These are phyloP conservation scores for Komagataella ulmi DNA, from an alignment of 805 yeast genomes.

Conservation along the genomic window DNA sequence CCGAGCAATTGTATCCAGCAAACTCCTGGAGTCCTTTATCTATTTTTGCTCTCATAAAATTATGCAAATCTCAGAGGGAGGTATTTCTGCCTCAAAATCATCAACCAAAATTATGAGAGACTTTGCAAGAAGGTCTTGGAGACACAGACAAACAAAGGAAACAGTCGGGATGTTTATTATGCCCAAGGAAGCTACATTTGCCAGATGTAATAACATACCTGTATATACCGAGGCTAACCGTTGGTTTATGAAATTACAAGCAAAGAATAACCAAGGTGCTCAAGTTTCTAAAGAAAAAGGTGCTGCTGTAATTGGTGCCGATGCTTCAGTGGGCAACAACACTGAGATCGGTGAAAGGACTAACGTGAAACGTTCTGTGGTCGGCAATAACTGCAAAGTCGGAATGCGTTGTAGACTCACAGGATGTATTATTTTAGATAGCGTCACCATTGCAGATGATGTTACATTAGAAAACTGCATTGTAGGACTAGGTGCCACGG, in stretches of 20 bases:
- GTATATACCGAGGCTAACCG: conserved; percentile 89
- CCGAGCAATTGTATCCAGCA: conserved; percentile 61
- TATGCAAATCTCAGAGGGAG: conserved; percentile 30
- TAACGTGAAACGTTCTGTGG: conserved; percentile 72
- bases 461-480: conserved; percentile 74
- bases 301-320: conserved; percentile 75
- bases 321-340: conserved; percentile 60
- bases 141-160: conserved; percentile 44
- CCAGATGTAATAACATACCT: conserved; percentile 65
- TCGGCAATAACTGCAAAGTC: conserved; percentile 61
- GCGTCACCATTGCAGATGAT: conserved; percentile 68
- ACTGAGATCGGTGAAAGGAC: conserved; percentile 72
- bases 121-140: conserved; percentile 87
- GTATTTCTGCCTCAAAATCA: conserved; percentile 27
- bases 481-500: conserved; percentile 55
- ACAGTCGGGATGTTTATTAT: conserved; percentile 58
- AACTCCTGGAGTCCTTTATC: conserved; percentile 61
- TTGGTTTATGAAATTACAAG: conserved; percentile 52
- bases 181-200: conserved; percentile 57
- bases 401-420: conserved; percentile 83
- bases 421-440: conserved; percentile 70
- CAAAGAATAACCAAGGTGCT: conserved; percentile 21
- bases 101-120: conserved; percentile 67
- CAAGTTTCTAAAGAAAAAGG: conserved; percentile 29
- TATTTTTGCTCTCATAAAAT: conserved; percentile 47